Base-by-base conservation (phyloP, 768 basidiomycete genomes). In the Hypholoma fasciculare region DNA sequence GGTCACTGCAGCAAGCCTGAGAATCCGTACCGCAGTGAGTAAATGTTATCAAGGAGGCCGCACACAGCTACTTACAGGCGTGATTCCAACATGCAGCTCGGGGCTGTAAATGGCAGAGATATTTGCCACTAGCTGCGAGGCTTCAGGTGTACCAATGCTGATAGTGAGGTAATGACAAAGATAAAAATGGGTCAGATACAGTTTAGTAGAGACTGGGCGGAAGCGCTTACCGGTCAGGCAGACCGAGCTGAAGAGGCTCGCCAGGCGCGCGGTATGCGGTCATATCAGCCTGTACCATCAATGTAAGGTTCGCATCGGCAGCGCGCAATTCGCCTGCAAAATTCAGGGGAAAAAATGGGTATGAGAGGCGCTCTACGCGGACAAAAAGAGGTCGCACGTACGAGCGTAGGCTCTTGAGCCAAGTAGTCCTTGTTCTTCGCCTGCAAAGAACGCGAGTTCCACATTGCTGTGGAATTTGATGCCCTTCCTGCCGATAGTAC, bases 251-350 rank as follows among this genome's bases (percentile, higher is more conserved):
- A 1, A 82, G 70, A 12, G 92, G 91, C 73, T 97, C 95, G 26
- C 81, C 82, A 0, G 85, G 83, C 17, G 77, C 85, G 60, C 86
- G 92, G 69, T 94, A 96, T 0, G 85, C 95, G 42, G 92, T 80
- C 95, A 96, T 96, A 65, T 97, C 95, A 0, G 91, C 91, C 71
- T 96, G 95, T 49, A 96, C 78, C 83, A 96, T 92, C 36, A 96
- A 67, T 1, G 89, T 84, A 47, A 96, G 74, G 62, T 92, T 88
- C 23, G 85, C 86, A 56, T 82, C 76, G 17, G 71, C 71, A 27
- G 71, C 73, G 55, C 84, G 79, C 66, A 95, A 67, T 65, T 87
- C 77, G 19, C 75, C 90, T 63, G 46, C 14, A 38, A 27, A 19
- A 9, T 11, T 26, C 46, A 34, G 60, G 19, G 48, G 63, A 43